Conservation (phyloP, 1,139 yeast species). For the Taiozyma onychis region DNA sequence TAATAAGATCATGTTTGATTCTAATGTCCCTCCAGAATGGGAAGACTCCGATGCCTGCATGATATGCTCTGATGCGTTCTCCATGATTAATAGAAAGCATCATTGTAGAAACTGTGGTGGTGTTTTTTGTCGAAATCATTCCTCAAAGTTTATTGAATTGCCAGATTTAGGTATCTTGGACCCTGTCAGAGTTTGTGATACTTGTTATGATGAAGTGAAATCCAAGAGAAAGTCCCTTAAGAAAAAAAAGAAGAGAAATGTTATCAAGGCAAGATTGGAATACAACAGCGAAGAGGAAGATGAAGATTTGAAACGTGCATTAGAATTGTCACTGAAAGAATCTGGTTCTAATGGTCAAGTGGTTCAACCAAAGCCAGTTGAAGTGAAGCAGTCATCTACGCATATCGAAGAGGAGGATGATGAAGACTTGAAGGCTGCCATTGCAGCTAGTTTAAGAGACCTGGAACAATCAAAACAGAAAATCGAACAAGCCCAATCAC, state of each 20-base stretch:
- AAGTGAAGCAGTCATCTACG: not conserved
- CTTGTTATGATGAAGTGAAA: constrained; percentile 61
- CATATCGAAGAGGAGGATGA: constrained; percentile 60
- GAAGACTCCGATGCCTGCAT: constrained; percentile 92
- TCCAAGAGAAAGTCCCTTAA: constrained; percentile 27
- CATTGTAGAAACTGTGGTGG: constrained; percentile 98
- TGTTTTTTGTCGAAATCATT: constrained; percentile 81
- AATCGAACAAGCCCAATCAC: constrained; percentile 13
- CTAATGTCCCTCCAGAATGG: constrained; percentile 98
- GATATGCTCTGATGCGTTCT: constrained; percentile 80
- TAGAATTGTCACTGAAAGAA: constrained; percentile 72
- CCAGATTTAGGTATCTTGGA: constrained; percentile 83
- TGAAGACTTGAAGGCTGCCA: constrained; percentile 89
- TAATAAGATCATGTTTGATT: constrained; percentile 60
- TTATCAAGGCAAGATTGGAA: constrained; percentile 22
- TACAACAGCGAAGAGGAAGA: constrained; percentile 45
- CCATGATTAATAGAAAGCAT: constrained; percentile 85
- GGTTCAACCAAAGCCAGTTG: constrained; percentile 10
- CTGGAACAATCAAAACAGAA: constrained; percentile 40
- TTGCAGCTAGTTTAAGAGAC: constrained; percentile 85
- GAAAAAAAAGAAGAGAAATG: constrained; percentile 25
- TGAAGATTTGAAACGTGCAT: constrained; percentile 72
- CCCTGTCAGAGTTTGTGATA: constrained; percentile 92
- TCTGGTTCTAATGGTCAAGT: constrained; percentile 27
- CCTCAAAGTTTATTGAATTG: constrained; percentile 61